Conservation (phyloP, 2,329 filamentous ascomycete species). For the Cyanodermella asteris region DNA sequence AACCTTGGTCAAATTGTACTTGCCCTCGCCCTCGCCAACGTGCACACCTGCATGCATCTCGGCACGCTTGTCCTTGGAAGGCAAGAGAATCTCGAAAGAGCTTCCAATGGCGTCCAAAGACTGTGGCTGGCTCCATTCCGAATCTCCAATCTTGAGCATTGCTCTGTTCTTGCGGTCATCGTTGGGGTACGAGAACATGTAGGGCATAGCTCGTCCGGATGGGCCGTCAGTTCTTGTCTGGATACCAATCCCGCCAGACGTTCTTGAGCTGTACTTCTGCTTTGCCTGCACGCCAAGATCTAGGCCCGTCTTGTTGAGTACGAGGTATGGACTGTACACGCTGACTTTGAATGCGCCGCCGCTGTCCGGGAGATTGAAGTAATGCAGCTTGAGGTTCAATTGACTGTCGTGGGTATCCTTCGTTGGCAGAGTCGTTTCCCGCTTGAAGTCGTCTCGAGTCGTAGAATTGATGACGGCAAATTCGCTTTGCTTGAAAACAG, state of each 20-base stretch:
- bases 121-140: conserved; percentile 89
- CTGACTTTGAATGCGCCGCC: conserved; percentile 93
- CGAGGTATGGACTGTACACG: conserved; percentile 82
- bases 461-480: conserved; percentile 94
- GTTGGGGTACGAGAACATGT: conserved; percentile 86
- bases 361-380: conserved; percentile 71
- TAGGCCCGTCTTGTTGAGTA: conserved; percentile 86
- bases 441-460: conserved; percentile 65
- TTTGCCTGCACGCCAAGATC: conserved; percentile 76
- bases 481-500: conserved; percentile 79
- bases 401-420: conserved; percentile 68
- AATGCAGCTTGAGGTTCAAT: conserved; percentile 69
- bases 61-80: conserved; percentile 43
- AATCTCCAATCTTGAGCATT: conserved; percentile 68
- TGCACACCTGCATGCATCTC: conserved; percentile 86
- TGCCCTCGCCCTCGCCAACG: conserved; percentile 76
- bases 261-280: conserved; percentile 63
- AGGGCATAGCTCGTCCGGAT: conserved; percentile 56
- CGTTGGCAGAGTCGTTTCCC: conserved; percentile 56
- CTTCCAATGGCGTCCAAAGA: conserved; percentile 97
- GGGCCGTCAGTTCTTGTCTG: conserved; percentile 27
- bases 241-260: conserved; percentile 61
- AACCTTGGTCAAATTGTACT: conserved; percentile 94
- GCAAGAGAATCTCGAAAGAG: conserved; percentile 66
- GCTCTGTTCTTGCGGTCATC: conserved; percentile 85